Base-by-base conservation (phyloP, 2,329 filamentous ascomycete genomes). In the Botrytis porri region DNA sequence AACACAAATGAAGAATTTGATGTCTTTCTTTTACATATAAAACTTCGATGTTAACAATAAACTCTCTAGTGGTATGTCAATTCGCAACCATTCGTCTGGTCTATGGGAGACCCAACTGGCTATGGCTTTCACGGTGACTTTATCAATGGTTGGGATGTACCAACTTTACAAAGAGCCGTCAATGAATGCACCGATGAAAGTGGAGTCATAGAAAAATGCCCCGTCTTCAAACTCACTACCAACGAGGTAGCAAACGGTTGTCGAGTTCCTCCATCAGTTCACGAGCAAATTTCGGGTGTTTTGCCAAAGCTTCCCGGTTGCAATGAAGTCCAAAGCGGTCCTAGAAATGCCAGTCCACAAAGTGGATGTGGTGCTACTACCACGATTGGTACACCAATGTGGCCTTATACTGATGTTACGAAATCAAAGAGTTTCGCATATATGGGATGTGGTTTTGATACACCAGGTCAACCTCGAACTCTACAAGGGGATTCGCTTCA, bases 401-500 rank as follows among this genome's bases (percentile, higher is more conserved):
- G 82, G 37, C 81, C 81, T 74, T 85, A 83, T 75, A 82, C 81
- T 32, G 82, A 86, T 69, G 80, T 85, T 39, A 85, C 84, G 4
- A 76, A 76, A 37, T 82, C 86, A 62, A 83, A 83, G 70, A 83
- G 85, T 63, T 93, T 89, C 84, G 82, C 83, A 61, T 86, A 88
- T 75, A 79, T 86, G n/a, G 90, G 90, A 72, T 93, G 90, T 82
- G 91, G 87, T 77, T 84, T 82, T 41, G 86, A 88, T 74, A 78
- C 82, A 72, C 82, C 82, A 32, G 75, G 74, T 65, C 75, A 81
- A 69, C 83, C 84, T 59, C 84, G 83, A 22, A 73, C 72, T 43
- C 39, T 73, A 8, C 51, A 39, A 35, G 64, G 74, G 10, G 62
- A 65, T 29, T 29, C 45, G 6, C 57, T 72, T 2, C 71, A 73